Evolutionary conservation across 1,139 yeast species (phyloP), one percentile per base, ranked within the genome.

Genomic region (Nakaseomyces glabratus): DNA sequence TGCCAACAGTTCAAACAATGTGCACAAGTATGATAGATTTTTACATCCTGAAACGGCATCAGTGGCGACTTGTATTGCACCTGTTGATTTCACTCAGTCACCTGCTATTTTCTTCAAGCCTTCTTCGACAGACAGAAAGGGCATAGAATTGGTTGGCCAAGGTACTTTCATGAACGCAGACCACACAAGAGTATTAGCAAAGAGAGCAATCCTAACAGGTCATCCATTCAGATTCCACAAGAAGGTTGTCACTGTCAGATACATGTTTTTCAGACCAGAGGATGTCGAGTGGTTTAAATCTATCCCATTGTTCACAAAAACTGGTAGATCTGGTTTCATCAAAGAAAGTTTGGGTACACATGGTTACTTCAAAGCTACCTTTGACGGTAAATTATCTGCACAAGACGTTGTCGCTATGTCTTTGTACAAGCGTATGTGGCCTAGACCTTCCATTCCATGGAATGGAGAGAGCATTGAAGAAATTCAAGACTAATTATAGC

Each of bases 261-360:
- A 86, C 71, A 93, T 93, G 99, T 93, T 93, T 68, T 90, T 88
- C 76, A 85, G 80, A 52, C 65, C 85, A 9, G 86, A 82, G 30
- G 99, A 93, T 57, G 82, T 93, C 47, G 73, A 73, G 45, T 84
- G 82, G 76, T 93, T 82, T 69, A 84, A 84, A 64, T 81, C 93
- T 4, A 80, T 93, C 47, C 97, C 97, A 25, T 65, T 93, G 44
- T 90, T 85, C 60, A 88, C 97, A 31, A 85, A 84, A 57, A 71
- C 78, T 49, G 98, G 98, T 35, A 76, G 96, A 58, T 69, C 86
- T 25, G 99, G 99, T 38, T 82, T 80, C 58, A 85, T 93, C 58
- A 88, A 85, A 60, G 97, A 90, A 58, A 74, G 88, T 57, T 70
- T 93, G 63, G 99, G 99, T 63, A 93, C 98, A 3, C 98, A 93